phyloP scores from a whole-genome alignment of 345 rosid species.

The Reutealis trisperma region DNA sequence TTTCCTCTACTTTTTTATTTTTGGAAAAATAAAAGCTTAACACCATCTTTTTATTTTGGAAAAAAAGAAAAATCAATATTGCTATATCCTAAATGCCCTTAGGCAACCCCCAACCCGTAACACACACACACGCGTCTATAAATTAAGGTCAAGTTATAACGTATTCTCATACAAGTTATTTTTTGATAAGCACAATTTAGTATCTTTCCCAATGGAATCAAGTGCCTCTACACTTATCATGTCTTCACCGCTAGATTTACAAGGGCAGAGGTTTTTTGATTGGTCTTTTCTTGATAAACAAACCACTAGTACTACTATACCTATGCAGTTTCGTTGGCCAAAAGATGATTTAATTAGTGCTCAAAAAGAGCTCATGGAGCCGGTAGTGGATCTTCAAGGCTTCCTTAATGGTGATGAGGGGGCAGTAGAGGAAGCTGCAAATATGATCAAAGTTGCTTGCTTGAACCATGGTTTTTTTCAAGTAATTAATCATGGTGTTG shows the following conservation, averaged over 20 bases:
- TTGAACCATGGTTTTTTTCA: conserved; percentile 61
- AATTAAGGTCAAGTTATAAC: too few species aligned
- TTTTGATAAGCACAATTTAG: too few species aligned
- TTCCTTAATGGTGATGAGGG: conserved; percentile 44
- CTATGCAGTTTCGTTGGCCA: conserved; percentile 49
- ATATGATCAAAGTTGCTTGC: conserved; percentile 46
- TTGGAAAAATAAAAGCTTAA: too few species aligned
- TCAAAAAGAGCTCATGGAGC: conserved; percentile 42
- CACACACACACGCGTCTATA: too few species aligned
- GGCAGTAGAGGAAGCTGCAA: conserved; percentile 33
- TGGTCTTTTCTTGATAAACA: conserved; percentile 31
- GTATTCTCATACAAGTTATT: too few species aligned
- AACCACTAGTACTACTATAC: conserved; percentile 17
- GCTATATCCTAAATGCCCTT: too few species aligned
- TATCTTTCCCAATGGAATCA: conserved; percentile 14
- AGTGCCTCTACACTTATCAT: conserved; percentile 12
- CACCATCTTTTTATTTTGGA: too few species aligned
- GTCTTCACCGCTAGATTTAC: conserved; percentile 15
- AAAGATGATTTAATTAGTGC: conserved; percentile 31
- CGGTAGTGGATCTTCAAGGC: conserved; percentile 48
- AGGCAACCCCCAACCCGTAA: too few species aligned
- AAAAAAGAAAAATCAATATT: too few species aligned
- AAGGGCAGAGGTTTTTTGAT: conserved; percentile 14
- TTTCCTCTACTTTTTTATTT: too few species aligned
- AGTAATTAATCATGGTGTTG: conserved; percentile 64